Base-by-base conservation (phyloP, 75 land plant species). In the Picea sitchensis region DNA sequence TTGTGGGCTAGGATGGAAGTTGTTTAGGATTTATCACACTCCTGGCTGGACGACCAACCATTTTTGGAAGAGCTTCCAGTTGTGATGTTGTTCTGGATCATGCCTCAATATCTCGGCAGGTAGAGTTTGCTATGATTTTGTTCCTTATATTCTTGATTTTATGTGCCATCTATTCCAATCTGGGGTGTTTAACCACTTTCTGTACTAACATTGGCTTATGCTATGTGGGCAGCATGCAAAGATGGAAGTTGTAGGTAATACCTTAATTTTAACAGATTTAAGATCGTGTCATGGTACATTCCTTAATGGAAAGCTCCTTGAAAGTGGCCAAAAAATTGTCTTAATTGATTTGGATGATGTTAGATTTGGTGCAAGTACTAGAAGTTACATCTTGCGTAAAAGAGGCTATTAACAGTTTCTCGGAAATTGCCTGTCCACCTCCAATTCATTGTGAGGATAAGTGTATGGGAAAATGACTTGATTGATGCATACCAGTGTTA, bases 71-170 rank as follows among this genome's bases (percentile, higher is more conserved):
- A 54, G 69, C 59, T n/a, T 4, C 82, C 51, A 82, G 83, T 21
- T 82, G 83, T 17, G 75, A 82, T 78, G 83, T 82, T 26, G 60
- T 82, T 5, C 57, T 82, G 23, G 83, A 82, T 63, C 83, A 82
- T 63, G 82, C 81, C 36, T 82, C 83, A 47, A 82, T 82, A 30
- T 82, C 83, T 63, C 73, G 83, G 12, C 75, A 80, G 83, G 83
- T 82, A 56, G 34, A 15, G 3, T 51, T 61, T 78, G 14, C 72
- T 41, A 44, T 20, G 12, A 71, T 2, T 3, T 41, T 71, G 20
- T n/a, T 18, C 23, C 7, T 6, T 71, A 7, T 1, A 5, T 11
- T 71, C 6, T 71, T 17, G 38, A 7, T 71, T 71, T 34, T 36
- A 34, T 18, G 5, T 67, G 41, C 18, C 32, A 32, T 41, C 54